phyloP scores from a whole-genome alignment of 495 filamentous ascomycete genomes.

The Penicillium samsonianum region DNA sequence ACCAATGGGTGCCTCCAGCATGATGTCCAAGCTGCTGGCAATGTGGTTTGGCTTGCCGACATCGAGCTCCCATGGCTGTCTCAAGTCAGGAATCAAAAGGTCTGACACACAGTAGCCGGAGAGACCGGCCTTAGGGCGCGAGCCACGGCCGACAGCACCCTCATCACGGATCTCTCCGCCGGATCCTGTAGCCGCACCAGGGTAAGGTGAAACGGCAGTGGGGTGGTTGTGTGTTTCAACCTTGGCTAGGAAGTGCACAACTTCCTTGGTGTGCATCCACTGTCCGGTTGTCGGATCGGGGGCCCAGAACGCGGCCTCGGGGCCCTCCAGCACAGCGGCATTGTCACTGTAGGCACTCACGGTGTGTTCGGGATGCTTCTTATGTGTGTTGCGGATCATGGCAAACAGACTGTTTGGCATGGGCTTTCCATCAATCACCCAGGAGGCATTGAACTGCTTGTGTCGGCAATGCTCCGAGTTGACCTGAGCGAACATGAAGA shows the following conservation, averaged over 20 bases:
- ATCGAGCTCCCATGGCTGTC: slow-evolving; percentile 86
- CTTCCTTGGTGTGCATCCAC: slow-evolving; percentile 86
- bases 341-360: slow-evolving; percentile 98
- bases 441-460: slow-evolving; percentile 93
- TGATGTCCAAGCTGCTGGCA: slow-evolving; percentile 90
- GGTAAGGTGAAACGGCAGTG: slow-evolving; percentile 86
- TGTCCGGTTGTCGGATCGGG: slow-evolving; percentile 80
- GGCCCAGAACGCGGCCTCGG: slow-evolving; percentile 75
- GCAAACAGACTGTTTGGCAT: slow-evolving; percentile 81
- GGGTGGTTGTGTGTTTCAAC: slow-evolving; percentile 99
- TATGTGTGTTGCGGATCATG: slow-evolving; percentile 95
- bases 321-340: slow-evolving; percentile 85
- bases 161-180: slow-evolving; percentile 96
- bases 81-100: slow-evolving; percentile 78
- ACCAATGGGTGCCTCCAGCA: slow-evolving; percentile 94
- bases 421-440: slow-evolving; percentile 88
- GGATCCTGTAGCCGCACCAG: slow-evolving; percentile 87
- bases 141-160: slow-evolving; percentile 89
- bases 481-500: slow-evolving; percentile 99
- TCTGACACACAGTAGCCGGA: slow-evolving; percentile 94
- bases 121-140: slow-evolving; percentile 89
- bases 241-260: slow-evolving; percentile 86
- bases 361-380: slow-evolving; percentile 71
- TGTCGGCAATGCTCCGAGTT: slow-evolving; percentile 64
- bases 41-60: slow-evolving; percentile 90